Evolutionary conservation across 176 grass and related monocot genomes (phyloP).

Genomic region (Lolium multiflorum): DNA sequence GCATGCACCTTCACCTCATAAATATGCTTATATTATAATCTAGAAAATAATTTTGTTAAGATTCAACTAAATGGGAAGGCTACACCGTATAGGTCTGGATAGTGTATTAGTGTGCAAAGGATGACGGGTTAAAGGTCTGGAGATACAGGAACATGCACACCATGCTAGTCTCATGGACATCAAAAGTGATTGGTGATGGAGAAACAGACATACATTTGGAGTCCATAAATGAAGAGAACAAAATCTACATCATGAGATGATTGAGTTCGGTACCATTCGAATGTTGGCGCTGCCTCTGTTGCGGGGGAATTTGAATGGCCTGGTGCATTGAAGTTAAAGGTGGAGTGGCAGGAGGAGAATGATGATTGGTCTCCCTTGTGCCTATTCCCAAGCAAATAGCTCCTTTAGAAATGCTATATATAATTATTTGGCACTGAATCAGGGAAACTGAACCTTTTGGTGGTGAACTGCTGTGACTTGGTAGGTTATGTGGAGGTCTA

Average conservation of each 20-base stretch:
- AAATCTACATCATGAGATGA: constrained; percentile 27
- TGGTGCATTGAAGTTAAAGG: constrained; percentile 29
- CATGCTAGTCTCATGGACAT: constrained; percentile 33
- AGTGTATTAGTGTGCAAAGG: constrained; percentile 42
- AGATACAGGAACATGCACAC: constrained; percentile 45
- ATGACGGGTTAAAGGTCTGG: constrained; percentile 23
- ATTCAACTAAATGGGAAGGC: constrained; percentile 29
- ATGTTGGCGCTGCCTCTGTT: constrained; percentile 30
- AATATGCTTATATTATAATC: constrained; percentile 20
- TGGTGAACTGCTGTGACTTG: constrained; percentile 27
- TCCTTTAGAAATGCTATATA: constrained; percentile 10
- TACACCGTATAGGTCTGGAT: constrained; percentile 43
- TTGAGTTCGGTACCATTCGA: constrained; percentile 51
- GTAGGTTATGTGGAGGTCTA: constrained; percentile 35
- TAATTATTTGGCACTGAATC: background rate
- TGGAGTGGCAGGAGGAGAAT: constrained; percentile 25
- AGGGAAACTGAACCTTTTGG: constrained; percentile 40
- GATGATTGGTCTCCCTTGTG: constrained; percentile 21
- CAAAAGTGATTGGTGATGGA: constrained; percentile 48
- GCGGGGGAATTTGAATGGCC: background rate
- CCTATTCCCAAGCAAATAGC: constrained; percentile 18
- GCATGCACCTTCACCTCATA: background rate
- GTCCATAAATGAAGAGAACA: constrained; percentile 33
- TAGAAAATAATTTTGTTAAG: constrained; percentile 18
- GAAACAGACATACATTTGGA: constrained; percentile 32